Evolutionary conservation across 192 early-diverging fungal genomes (phyloP), one percentile per base, ranked within the genome.

Genomic region (Coemansia sp.): DNA sequence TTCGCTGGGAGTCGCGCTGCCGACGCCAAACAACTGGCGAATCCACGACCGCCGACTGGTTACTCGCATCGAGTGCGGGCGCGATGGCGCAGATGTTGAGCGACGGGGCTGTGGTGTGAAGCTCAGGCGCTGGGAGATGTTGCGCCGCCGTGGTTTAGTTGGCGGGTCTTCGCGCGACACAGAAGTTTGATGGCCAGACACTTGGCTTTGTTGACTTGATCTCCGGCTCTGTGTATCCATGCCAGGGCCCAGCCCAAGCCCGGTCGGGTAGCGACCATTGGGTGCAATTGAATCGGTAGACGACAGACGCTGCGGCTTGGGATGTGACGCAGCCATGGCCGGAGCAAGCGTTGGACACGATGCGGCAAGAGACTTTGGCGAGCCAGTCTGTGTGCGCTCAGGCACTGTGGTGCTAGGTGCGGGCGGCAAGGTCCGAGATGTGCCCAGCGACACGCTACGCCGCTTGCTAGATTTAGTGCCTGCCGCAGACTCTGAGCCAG

Each of bases 401-500:
- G 32, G 32, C 8, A 7, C 32, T 35, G 32, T 8, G 6, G 32
- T 35, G 32, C 32, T 35, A 7, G 32, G 7, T 8, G 32, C 32
- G 8, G 32, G 32, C 32, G 32, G 32, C 7, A 35, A 6, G 6
- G 32, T 6, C 32, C 32, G 32, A 35, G 50, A 48, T 15, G 22
- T 78, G 53, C 75, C 70, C 27, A 78, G 63, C 2, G 75, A 78
- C 47, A 78, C 75, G 43, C 75, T 78, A 32, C 75, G 75, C 0
- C 69, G 61, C 47, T 69, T 63, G 17, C 56, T 24, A 5, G 56
- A 59, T 47, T 7, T 27, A 19, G 39, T n/a, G n/a, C 6, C 7
- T 1, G 32, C 32, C 6, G 0, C 32, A 35, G 32, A 35, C 32
- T 8, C 51, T 60, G 39, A 11, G 27, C 19, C 60, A 14, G 59